Percentiles rank a stretch among this genome's conserved stretches.
These are phyloP conservation scores for Ochetophila trinervis DNA, from an alignment of 306 rosid species.

Conservation along the genomic window DNA sequence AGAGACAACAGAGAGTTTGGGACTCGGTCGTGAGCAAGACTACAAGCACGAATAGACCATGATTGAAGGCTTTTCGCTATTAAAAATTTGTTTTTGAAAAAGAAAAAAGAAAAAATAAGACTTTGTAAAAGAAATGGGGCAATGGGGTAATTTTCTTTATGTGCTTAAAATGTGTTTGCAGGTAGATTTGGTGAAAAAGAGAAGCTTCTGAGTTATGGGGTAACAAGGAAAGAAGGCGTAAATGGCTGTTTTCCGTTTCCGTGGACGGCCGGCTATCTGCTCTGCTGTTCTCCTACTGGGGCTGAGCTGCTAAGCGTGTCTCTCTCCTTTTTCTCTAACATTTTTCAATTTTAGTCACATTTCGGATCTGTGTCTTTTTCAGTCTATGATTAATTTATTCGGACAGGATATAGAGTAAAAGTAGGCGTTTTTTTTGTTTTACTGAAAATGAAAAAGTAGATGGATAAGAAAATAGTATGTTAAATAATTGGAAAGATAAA, in stretches of 20 bases:
- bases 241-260: not conserved
- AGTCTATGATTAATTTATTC: no score
- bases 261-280: not conserved
- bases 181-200: not conserved
- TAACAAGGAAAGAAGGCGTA: not conserved
- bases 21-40: conserved; percentile 59
- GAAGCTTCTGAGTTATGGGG: conserved; percentile 9
- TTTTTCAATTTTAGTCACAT: no score
- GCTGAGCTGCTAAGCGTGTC: not conserved
- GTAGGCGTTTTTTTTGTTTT: no score
- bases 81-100: not conserved
- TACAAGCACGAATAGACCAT: conserved; percentile 52
- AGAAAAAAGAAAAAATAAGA: not conserved
- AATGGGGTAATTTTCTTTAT: not conserved
- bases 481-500: no score
- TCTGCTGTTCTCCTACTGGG: not conserved
- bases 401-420: no score
- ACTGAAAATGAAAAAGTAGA: no score
- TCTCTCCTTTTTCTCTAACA: not conserved
- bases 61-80: conserved; percentile 25
- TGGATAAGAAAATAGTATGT: no score
- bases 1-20: conserved; percentile 4
- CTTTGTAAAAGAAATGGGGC: not conserved
- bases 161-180: no score
- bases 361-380: no score